These are phyloP conservation scores for Kickxella alabastrina DNA, from an alignment of 192 early-diverging fungal genomes.

Conservation along the genomic window DNA sequence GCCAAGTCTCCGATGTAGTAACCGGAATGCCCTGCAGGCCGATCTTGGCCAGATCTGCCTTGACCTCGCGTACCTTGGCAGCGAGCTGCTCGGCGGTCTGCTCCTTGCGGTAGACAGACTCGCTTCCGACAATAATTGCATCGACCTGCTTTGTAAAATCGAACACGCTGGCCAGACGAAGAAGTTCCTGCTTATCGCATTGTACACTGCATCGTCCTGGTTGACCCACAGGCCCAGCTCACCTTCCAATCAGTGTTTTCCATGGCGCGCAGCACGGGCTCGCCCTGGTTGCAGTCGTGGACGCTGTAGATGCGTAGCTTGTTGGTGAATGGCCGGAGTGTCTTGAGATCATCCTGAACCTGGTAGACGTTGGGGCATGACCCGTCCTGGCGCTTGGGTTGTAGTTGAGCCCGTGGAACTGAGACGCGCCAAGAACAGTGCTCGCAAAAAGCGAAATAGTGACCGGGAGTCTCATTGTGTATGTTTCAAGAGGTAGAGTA, in stretches of 20 bases:
- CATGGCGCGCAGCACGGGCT: slow-evolving; percentile 56
- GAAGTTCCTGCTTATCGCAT: slow-evolving; percentile 32
- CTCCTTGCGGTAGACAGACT: slow-evolving; percentile 54
- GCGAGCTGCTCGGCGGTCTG: slow-evolving; percentile 31
- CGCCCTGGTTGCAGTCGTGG: slow-evolving; percentile 58
- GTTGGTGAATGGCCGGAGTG: slow-evolving; percentile 52
- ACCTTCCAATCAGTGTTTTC: slow-evolving; percentile 57
- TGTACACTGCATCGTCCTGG: slow-evolving; percentile 34
- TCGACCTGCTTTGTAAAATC: slow-evolving; percentile 45
- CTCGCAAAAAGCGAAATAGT: slow-evolving; percentile 11
- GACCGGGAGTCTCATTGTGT: slow-evolving; percentile 4
- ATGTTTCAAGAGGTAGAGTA: not conserved
- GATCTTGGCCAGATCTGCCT: slow-evolving; percentile 25
- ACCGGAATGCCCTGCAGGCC: slow-evolving; percentile 35
- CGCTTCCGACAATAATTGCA: slow-evolving; percentile 57
- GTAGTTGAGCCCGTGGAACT: slow-evolving; percentile 59
- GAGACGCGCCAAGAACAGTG: slow-evolving; percentile 11
- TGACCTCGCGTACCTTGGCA: slow-evolving; percentile 47
- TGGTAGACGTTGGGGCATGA: slow-evolving; percentile 54
- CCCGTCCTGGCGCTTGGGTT: slow-evolving; percentile 52
- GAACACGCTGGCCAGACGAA: slow-evolving; percentile 22
- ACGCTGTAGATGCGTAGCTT: slow-evolving; percentile 58
- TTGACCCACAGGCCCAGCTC: slow-evolving; percentile 61
- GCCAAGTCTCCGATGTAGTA: slow-evolving; percentile 31
- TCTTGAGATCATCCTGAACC: slow-evolving; percentile 57